Evolutionary conservation across 768 basidiomycete genomes (phyloP), one percentile per base, ranked within the genome.

Genomic region (Russula sp.): DNA sequence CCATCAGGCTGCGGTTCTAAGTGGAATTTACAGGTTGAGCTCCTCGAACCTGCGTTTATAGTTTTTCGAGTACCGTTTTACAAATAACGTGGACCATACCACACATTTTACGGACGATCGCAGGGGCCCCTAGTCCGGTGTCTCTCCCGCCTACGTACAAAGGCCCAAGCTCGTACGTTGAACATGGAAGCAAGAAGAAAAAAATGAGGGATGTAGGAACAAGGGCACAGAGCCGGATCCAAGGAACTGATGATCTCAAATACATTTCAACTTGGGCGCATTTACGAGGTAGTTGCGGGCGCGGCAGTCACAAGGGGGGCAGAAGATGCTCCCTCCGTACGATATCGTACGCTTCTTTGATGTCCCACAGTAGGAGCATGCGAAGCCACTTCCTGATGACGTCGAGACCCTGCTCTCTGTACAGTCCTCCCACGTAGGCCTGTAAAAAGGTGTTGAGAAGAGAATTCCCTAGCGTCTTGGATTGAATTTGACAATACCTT

Each of bases 401-500:
- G 13, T 60, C 63, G 38, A 64, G 18, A 16, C 63, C 63, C 22
- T 64, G 63, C 22, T 64, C 63, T 55, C 53, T 46, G 38, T 64
- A 64, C 3, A 64, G 30, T 24, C 59, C 63, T 9, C 63, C 63
- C 22, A 64, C 59, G 11, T 64, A 64, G 13, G 63, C 63, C 63
- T 60, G 63, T 49, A 13, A 28, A 34, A 60, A 18, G 2, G 20
- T 5, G 49, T 62, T 62, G 53, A 55, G 24, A 48, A 10, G 3
- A 20, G 2, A 5, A 24, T 53, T 32, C 42, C 32, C 3, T 9
- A 49, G n/a, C 3, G 18, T n/a, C 2, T 36, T 44, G 40, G n/a
- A 32, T 14, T 16, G 36, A 22, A 5, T 42, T 30, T 5, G 8
- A 36, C 22, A 18, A 16, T 55, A 64, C 63, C 63, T 64, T 64